Evolutionary conservation across 1,139 yeast species (phyloP).

Genomic region (Yamadazyma atmosphaerica): DNA sequence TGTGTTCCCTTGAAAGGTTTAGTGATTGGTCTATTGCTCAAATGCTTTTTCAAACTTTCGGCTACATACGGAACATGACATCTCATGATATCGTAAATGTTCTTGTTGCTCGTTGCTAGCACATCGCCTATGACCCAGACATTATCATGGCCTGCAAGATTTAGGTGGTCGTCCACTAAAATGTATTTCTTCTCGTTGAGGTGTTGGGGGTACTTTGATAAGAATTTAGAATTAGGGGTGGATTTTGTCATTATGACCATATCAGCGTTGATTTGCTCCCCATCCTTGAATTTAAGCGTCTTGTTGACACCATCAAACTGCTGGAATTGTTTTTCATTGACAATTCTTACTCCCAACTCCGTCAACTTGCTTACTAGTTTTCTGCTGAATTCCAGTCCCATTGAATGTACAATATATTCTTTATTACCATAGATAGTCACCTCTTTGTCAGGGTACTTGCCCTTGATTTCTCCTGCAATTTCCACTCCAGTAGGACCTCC

Average conservation of each 20-base stretch:
- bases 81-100: slow-evolving; percentile 27
- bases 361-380: slow-evolving; percentile 22
- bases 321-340: slow-evolving; percentile 18
- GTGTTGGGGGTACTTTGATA: slow-evolving; percentile 11
- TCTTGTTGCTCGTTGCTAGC: slow-evolving; percentile 20
- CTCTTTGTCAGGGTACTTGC: slow-evolving; percentile 17
- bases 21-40: not conserved
- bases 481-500: slow-evolving; percentile 47
- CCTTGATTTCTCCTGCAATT: slow-evolving; percentile 35
- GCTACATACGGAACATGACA: slow-evolving; percentile 23
- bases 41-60: slow-evolving; percentile 5
- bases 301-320: slow-evolving; percentile 3
- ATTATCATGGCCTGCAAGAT: slow-evolving; percentile 22
- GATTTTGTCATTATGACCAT: slow-evolving; percentile 29
- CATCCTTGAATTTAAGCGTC: slow-evolving; percentile 16
- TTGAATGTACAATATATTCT: slow-evolving; percentile 21
- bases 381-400: slow-evolving; percentile 15
- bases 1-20: not conserved
- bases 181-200: slow-evolving; percentile 23
- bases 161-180: slow-evolving; percentile 24
- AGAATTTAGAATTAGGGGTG: slow-evolving; percentile 15
- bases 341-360: slow-evolving; percentile 25
- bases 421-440: slow-evolving; percentile 31
- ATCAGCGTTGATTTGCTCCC: slow-evolving; percentile 22
- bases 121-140: slow-evolving; percentile 39